These are phyloP conservation scores for Lichtheimia corymbifera DNA, from an alignment of 371 early-diverging fungal species.

Conservation along the genomic window DNA sequence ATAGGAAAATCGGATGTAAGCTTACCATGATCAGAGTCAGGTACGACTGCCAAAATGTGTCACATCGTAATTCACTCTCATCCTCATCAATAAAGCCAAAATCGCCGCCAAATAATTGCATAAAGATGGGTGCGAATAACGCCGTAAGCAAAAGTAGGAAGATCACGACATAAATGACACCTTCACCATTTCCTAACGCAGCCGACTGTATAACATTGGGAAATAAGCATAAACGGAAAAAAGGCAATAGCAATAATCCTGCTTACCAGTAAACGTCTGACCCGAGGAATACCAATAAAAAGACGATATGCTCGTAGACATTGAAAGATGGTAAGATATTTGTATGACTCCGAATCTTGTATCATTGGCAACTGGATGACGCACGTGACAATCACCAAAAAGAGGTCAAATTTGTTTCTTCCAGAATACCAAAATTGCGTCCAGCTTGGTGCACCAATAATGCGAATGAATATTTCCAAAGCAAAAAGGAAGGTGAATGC, in stretches of 20 bases:
- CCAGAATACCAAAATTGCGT: slow-evolving; percentile 49
- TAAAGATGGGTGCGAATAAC: slow-evolving; percentile 42
- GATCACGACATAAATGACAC: slow-evolving; percentile 41
- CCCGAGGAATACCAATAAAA: slow-evolving; percentile 57
- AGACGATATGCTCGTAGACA: slow-evolving; percentile 53
- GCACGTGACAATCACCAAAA: slow-evolving; percentile 52
- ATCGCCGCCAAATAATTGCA: slow-evolving; percentile 55
- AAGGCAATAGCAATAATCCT: background rate
- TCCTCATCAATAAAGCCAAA: slow-evolving; percentile 23
- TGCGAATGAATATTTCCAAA: slow-evolving; percentile 51
- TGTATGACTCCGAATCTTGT: slow-evolving; percentile 47
- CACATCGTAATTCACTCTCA: slow-evolving; percentile 35
- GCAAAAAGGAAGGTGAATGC: slow-evolving; percentile 55
- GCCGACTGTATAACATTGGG: slow-evolving; percentile 22
- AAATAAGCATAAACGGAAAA: background rate
- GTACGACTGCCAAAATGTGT: slow-evolving; percentile 51
- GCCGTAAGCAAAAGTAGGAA: slow-evolving; percentile 45
- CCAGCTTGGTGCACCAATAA: slow-evolving; percentile 50
- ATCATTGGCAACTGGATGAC: slow-evolving; percentile 58
- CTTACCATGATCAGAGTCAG: slow-evolving; percentile 53
- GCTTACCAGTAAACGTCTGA: slow-evolving; percentile 49
- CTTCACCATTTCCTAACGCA: slow-evolving; percentile 54
- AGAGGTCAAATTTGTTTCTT: slow-evolving; percentile 50
- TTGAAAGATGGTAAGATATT: slow-evolving; percentile 60
- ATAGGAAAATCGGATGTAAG: background rate